Evolutionary conservation across 441 rosid species (phyloP).

Genomic region (Isatis lusitanica): DNA sequence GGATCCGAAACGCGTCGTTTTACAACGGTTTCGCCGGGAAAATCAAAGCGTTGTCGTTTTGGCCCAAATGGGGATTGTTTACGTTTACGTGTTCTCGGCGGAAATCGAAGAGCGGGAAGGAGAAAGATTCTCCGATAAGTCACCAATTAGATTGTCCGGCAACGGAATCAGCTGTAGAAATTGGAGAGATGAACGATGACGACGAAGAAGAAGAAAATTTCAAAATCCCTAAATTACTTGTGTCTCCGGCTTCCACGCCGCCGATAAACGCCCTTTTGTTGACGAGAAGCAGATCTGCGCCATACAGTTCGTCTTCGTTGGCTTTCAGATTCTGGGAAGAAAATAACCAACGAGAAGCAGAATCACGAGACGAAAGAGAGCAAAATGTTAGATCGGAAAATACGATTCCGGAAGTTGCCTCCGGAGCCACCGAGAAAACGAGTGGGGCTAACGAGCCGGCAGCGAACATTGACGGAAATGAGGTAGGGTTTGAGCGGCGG

Average conservation of each 20-base stretch:
- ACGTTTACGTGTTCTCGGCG: conserved; percentile 31
- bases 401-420: neutral
- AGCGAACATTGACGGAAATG: conserved; percentile 18
- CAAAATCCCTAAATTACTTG: conserved; percentile 29
- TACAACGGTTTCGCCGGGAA: conserved; percentile 25
- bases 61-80: conserved; percentile 46
- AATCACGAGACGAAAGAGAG: conserved; percentile 28
- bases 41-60: conserved; percentile 37
- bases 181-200: conserved; percentile 25
- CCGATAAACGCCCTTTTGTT: conserved; percentile 68
- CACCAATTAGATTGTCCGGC: conserved; percentile 40
- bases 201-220: conserved; percentile 19
- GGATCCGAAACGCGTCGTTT: conserved; percentile 50
- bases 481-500: conserved; percentile 29
- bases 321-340: conserved; percentile 84
- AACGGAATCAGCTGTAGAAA: conserved; percentile 32
- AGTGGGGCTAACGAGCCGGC: conserved; percentile 26
- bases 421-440: neutral
- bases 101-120: conserved; percentile 34
- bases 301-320: conserved; percentile 75
- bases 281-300: conserved; percentile 87
- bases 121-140: conserved; percentile 33
- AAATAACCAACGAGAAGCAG: conserved; percentile 42
- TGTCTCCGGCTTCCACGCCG: conserved; percentile 48
- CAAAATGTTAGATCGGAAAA: conserved; percentile 30